Conservation (phyloP, 768 basidiomycete species). For the Suillus brevipes region DNA sequence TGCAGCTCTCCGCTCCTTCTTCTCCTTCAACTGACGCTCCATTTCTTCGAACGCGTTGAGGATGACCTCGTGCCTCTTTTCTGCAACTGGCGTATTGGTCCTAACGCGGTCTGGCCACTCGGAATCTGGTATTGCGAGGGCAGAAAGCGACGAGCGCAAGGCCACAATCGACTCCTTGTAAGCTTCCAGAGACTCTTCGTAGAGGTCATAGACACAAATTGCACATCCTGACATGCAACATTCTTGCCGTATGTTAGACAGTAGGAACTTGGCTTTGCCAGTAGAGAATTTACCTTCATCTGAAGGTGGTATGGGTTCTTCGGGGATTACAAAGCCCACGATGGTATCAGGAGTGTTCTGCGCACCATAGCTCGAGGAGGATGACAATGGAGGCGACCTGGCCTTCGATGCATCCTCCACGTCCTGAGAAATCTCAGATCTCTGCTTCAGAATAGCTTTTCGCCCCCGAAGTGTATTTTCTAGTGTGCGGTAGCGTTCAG, state of each 20-base stretch:
- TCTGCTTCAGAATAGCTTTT: conserved; percentile 34
- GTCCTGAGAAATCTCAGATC: conserved; percentile 24
- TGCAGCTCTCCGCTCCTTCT: conserved; percentile 34
- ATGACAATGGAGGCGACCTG: background rate
- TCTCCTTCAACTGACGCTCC: conserved; percentile 56
- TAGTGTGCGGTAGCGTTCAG: conserved; percentile 53
- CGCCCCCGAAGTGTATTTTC: conserved; percentile 54
- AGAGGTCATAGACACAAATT: conserved; percentile 87
- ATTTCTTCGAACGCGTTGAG: conserved; percentile 72
- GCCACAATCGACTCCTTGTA: conserved; percentile 58
- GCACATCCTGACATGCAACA: conserved; percentile 97
- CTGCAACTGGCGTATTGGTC: conserved; percentile 10
- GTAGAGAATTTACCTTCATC: conserved; percentile 55
- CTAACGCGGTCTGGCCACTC: conserved; percentile 68
- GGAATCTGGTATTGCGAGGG: conserved; percentile 48
- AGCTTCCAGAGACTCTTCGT: conserved; percentile 67
- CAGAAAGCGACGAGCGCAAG: conserved; percentile 51
- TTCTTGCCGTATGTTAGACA: conserved; percentile 44
- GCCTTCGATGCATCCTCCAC: conserved; percentile 11
- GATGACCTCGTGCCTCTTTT: conserved; percentile 35
- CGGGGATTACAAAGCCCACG: conserved; percentile 46
- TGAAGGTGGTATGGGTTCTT: conserved; percentile 59
- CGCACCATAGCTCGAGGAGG: background rate
- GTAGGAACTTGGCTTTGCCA: background rate
- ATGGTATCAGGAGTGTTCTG: conserved; percentile 15